phyloP scores from a whole-genome alignment of 345 rosid genomes.

The Euphorbia lathyris region DNA sequence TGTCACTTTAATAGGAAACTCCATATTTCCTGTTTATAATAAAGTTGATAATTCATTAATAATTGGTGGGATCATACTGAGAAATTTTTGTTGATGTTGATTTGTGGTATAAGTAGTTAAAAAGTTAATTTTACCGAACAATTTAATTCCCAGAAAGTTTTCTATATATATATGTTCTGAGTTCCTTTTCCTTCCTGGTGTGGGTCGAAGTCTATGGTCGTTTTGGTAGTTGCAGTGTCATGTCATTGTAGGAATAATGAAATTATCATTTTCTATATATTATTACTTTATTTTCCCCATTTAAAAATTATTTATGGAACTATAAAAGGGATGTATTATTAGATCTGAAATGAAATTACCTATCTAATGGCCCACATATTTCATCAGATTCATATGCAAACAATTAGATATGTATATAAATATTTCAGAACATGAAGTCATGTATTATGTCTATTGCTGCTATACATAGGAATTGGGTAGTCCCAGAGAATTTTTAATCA shows the following conservation, averaged over 20 bases:
- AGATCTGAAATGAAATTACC: slow-evolving; percentile 26
- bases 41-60: background rate
- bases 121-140: slow-evolving; percentile 3
- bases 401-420: background rate
- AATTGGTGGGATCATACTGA: background rate
- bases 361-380: slow-evolving; percentile 8
- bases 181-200: slow-evolving; percentile 6
- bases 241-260: slow-evolving; percentile 26
- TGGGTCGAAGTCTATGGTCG: slow-evolving; percentile 26
- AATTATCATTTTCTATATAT: slow-evolving; percentile 1
- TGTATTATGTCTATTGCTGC: slow-evolving; percentile 1
- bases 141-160: background rate
- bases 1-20: background rate
- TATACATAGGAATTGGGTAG: background rate
- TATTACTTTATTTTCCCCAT: slow-evolving; percentile 3
- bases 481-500: slow-evolving; percentile 11
- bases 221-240: slow-evolving; percentile 52
- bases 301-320: background rate
- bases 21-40: background rate
- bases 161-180: slow-evolving; percentile 1
- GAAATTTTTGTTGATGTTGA: slow-evolving; percentile 13
- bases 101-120: background rate
- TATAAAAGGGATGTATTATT: slow-evolving; percentile 22
- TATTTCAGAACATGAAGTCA: background rate
- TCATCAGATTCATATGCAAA: background rate